phyloP scores from a whole-genome alignment of 345 rosid genomes.

The Aquilaria malaccensis region DNA sequence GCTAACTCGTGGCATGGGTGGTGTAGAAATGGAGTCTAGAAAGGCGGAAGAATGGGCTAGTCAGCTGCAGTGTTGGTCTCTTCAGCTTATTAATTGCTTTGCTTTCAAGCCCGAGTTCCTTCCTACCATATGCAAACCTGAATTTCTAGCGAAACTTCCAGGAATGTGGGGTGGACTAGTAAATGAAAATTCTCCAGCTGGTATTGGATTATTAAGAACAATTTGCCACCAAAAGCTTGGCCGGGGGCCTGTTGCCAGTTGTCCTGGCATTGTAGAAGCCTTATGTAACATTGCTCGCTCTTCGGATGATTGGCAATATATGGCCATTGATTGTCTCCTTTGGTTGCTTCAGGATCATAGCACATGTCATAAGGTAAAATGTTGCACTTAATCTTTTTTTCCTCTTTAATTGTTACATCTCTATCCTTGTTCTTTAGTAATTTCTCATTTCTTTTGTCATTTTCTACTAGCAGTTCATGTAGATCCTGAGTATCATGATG shows the following conservation, averaged over 20 bases:
- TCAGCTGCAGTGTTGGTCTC: constrained; percentile 98
- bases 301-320: constrained; percentile 99
- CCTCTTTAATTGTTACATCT: no score
- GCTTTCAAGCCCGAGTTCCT: constrained; percentile 99
- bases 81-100: constrained; percentile 98
- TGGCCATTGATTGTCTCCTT: constrained; percentile 97
- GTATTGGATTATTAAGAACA: constrained; percentile 90
- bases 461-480: no score
- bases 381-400: not conserved
- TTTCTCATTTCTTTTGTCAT: no score
- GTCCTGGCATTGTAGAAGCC: constrained; percentile 82
- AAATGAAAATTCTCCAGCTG: constrained; percentile 97
- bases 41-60: constrained; percentile 99
- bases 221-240: constrained; percentile 96
- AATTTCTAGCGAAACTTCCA: constrained; percentile 81
- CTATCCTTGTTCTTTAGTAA: no score
- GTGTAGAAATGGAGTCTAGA: constrained; percentile 97
- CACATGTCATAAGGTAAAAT: constrained; percentile 68
- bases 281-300: constrained; percentile 90
- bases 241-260: constrained; percentile 80
- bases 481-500: no score
- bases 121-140: constrained; percentile 80
- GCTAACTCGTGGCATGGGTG: constrained; percentile 99
- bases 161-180: constrained; percentile 99
- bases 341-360: constrained; percentile 96